A percentile compares a stretch with the other conserved stretches of the same genome.
These are phyloP conservation scores for Pythium utonaiense DNA, from an alignment of 352 stramenopile genomes.

Conservation along the genomic window DNA sequence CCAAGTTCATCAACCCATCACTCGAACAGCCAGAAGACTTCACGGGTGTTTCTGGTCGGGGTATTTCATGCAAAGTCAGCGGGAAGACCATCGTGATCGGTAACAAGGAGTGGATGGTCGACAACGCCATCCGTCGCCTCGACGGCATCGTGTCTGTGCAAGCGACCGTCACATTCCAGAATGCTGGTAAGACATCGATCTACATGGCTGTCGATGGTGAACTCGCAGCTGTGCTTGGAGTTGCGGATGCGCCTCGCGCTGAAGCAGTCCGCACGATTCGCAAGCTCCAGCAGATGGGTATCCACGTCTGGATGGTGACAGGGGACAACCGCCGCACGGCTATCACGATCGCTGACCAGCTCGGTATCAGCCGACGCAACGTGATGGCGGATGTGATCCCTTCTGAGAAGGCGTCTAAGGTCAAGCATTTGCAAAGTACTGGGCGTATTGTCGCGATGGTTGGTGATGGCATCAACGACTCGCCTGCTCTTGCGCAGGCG, in stretches of 20 bases:
- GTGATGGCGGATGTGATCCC: background rate
- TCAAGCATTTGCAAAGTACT: background rate
- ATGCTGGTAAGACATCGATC: slow-evolving; percentile 93
- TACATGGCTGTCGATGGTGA: slow-evolving; percentile 90
- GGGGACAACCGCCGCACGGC: slow-evolving; percentile 96
- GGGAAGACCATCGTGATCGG: slow-evolving; percentile 86
- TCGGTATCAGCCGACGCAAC: slow-evolving; percentile 81
- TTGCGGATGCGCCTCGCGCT: background rate
- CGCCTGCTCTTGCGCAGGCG: slow-evolving; percentile 34
- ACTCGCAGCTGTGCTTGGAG: slow-evolving; percentile 44
- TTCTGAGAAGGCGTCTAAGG: background rate
- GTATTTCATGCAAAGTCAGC: slow-evolving; percentile 75
- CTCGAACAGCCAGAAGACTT: slow-evolving; percentile 81
- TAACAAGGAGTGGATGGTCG: slow-evolving; percentile 89
- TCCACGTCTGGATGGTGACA: slow-evolving; percentile 45
- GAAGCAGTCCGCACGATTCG: background rate
- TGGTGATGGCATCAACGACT: background rate
- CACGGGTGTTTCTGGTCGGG: slow-evolving; percentile 83
- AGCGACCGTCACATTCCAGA: slow-evolving; percentile 77
- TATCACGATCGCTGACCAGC: slow-evolving; percentile 87
- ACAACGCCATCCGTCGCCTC: slow-evolving; percentile 67
- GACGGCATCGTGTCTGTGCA: slow-evolving; percentile 74
- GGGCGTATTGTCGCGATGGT: background rate
- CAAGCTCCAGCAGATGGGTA: background rate
- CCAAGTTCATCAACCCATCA: slow-evolving; percentile 74